Evolutionary conservation across 768 basidiomycete genomes (phyloP).

Genomic region (Daedaleopsis nitida): DNA sequence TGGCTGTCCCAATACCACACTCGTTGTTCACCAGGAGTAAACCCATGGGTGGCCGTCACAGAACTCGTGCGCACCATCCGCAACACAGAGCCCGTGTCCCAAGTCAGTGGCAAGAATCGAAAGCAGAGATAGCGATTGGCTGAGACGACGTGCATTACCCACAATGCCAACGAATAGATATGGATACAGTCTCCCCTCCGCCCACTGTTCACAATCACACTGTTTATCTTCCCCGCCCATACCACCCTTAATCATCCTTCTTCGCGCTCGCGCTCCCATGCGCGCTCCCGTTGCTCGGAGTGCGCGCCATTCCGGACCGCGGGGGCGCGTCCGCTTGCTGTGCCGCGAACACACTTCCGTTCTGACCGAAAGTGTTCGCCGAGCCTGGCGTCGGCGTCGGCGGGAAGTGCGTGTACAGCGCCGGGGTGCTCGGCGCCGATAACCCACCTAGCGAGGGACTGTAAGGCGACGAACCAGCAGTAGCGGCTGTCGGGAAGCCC

Average conservation of each 20-base stretch:
- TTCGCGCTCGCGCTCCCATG: conserved; percentile 22
- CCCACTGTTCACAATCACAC: background rate
- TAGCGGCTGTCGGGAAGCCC: conserved; percentile 30
- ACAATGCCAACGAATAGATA: background rate
- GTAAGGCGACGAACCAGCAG: conserved; percentile 26
- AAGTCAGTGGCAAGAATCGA: no score
- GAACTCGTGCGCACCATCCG: no score
- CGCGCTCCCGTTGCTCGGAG: conserved; percentile 18
- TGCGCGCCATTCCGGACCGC: conserved; percentile 4
- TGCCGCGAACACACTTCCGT: conserved; percentile 21
- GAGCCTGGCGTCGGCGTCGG: conserved; percentile 31
- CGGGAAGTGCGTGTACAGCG: conserved; percentile 36
- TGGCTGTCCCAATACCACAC: no score
- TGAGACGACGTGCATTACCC: no score
- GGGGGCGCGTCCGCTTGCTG: conserved; percentile 23
- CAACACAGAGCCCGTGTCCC: no score
- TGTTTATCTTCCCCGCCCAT: background rate
- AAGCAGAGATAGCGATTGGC: no score
- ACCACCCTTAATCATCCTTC: conserved; percentile 30
- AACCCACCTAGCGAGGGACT: conserved; percentile 5
- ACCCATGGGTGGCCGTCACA: no score
- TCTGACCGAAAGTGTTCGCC: conserved; percentile 19
- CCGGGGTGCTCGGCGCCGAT: conserved; percentile 20
- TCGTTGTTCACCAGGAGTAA: no score
- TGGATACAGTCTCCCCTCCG: background rate